Evolutionary conservation across 176 grass and related monocot genomes (phyloP).

Genomic region (Aegilops longissima): DNA sequence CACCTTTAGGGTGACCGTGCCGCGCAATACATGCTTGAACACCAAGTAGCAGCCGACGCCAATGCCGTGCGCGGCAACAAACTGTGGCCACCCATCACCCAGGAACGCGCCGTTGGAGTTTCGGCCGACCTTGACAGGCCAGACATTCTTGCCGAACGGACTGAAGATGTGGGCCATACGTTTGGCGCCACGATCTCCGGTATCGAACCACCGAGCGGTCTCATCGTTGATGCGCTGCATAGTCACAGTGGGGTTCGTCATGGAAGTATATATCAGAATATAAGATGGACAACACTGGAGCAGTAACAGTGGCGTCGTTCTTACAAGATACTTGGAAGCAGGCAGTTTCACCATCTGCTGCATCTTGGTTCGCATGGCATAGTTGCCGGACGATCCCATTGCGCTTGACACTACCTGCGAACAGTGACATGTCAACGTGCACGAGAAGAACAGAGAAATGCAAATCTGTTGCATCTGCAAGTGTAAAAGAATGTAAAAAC

Average conservation of each 20-base stretch:
- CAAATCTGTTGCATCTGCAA: no score
- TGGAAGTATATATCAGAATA: neutral
- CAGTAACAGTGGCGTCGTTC: neutral
- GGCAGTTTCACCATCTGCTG: no score
- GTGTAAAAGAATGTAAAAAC: no score
- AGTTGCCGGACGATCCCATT: no score
- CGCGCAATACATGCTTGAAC: constrained; percentile 10
- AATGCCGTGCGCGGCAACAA: constrained; percentile 18
- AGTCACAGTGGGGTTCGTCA: neutral
- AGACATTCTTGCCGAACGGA: constrained; percentile 22
- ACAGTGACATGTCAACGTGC: no score
- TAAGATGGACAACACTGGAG: neutral
- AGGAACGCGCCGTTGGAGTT: constrained; percentile 32
- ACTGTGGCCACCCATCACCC: constrained; percentile 37
- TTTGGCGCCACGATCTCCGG: neutral
- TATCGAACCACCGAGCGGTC: neutral
- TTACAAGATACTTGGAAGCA: no score
- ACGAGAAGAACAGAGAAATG: no score
- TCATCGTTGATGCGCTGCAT: neutral
- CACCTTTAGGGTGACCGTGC: constrained; percentile 14
- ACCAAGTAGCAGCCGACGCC: constrained; percentile 29
- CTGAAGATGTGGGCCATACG: neutral
- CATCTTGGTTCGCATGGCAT: no score
- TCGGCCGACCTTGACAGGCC: constrained; percentile 9
- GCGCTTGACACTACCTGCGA: no score